These are phyloP conservation scores for Pseudonectria foliicola DNA, from an alignment of 2,329 filamentous ascomycete genomes.

Conservation along the genomic window DNA sequence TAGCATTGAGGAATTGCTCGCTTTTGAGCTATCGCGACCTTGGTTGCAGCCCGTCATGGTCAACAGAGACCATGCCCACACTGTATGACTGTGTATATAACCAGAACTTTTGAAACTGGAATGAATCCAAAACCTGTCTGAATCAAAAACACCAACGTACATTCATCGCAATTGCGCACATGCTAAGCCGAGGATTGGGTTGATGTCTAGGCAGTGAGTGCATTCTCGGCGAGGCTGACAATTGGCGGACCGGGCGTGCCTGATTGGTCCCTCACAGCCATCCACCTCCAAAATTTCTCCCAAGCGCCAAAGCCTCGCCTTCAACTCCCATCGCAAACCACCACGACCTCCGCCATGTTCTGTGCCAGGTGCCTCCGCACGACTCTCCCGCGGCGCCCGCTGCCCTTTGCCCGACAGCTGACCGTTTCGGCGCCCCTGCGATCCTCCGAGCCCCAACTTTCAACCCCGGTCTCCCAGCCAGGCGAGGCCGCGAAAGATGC, in stretches of 20 bases:
- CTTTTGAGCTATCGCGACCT: constrained; percentile 11
- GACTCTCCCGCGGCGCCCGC: constrained; percentile 24
- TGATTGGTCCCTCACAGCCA: constrained; percentile 21
- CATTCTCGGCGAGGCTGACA: constrained; percentile 23
- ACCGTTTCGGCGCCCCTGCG: constrained; percentile 31
- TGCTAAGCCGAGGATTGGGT: background rate
- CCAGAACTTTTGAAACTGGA: constrained; percentile 22
- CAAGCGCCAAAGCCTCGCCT: constrained; percentile 16
- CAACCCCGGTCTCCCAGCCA: constrained; percentile 25
- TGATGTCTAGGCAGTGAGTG: constrained; percentile 1
- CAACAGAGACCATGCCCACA: constrained; percentile 14
- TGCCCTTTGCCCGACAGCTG: constrained; percentile 31
- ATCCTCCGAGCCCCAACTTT: constrained; percentile 31
- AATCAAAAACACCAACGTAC: constrained; percentile 1
- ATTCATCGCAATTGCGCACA: too few species aligned
- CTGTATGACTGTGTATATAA: constrained; percentile 30
- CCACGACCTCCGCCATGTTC: constrained; percentile 28
- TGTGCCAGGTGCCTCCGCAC: constrained; percentile 44
- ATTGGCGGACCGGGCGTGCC: constrained; percentile 9
- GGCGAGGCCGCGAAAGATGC: constrained; percentile 26
- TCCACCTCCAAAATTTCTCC: constrained; percentile 24
- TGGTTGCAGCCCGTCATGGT: constrained; percentile 10
- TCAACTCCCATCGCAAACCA: constrained; percentile 19
- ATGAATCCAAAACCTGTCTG: constrained; percentile 8
- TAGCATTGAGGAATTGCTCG: constrained; percentile 12